Percentiles rank a stretch among this genome's conserved stretches.
These are phyloP conservation scores for Kazachstania psychrophila DNA, from an alignment of 805 yeast genomes.

Conservation along the genomic window DNA sequence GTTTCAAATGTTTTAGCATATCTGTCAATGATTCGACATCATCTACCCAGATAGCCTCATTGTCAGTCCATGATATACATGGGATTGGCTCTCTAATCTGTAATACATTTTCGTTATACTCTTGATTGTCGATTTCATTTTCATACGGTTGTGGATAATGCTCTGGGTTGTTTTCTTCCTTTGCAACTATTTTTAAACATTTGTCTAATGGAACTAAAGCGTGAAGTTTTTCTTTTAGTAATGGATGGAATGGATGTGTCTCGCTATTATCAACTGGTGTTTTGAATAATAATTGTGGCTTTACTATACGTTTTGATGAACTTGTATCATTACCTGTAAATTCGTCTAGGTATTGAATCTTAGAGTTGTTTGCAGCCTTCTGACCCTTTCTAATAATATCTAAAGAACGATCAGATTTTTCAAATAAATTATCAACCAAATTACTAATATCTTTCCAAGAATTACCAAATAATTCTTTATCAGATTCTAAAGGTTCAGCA, in stretches of 20 bases:
- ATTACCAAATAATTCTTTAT: conserved; percentile 36
- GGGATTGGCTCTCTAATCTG: conserved; percentile 39
- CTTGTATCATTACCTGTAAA: conserved; percentile 12
- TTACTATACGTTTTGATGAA: conserved; percentile 33
- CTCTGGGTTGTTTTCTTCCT: conserved; percentile 37
- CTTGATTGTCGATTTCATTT: conserved; percentile 58
- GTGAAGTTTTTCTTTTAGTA: conserved; percentile 63
- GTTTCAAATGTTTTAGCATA: conserved; percentile 47
- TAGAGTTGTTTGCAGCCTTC: conserved; percentile 12
- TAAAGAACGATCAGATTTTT: conserved; percentile 61
- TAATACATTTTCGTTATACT: conserved; percentile 55
- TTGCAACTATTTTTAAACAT: conserved; percentile 33
- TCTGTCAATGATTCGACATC: conserved; percentile 39
- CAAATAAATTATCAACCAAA: conserved; percentile 61
- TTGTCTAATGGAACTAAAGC: conserved; percentile 50
- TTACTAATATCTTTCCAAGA: conserved; percentile 58
- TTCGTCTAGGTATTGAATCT: conserved; percentile 46
- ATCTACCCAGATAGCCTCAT: conserved; percentile 67
- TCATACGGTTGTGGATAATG: conserved; percentile 77
- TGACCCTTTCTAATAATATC: conserved; percentile 34
- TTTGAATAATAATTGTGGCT: conserved; percentile 63
- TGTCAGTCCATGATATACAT: conserved; percentile 54
- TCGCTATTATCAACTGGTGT: conserved; percentile 59
- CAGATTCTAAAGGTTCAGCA: conserved; percentile 22
- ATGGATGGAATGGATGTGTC: conserved; percentile 66